Conservation (phyloP, 768 basidiomycete genomes). For the Strobilomyces confusus region DNA sequence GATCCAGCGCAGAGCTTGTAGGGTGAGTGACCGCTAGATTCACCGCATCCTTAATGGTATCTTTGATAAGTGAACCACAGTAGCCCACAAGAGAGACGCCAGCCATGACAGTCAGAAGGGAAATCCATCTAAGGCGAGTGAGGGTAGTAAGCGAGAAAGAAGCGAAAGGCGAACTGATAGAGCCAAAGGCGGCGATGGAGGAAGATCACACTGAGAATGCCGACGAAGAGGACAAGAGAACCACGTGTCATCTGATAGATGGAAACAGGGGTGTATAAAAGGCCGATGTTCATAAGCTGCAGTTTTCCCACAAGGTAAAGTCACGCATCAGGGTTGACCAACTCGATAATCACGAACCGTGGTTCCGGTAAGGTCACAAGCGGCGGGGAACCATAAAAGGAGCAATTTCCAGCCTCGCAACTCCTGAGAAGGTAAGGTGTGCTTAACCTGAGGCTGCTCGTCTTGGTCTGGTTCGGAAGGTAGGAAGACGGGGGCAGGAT, state of each 20-base stretch:
- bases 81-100: constrained; percentile 85
- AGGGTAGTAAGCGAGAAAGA: constrained; percentile 2
- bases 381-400: constrained; percentile 84
- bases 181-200: constrained; percentile 79
- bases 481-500: constrained; percentile 49
- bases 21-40: constrained; percentile 14
- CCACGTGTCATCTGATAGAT: constrained; percentile 98
- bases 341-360: constrained; percentile 52
- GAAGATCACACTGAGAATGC: constrained; percentile 86
- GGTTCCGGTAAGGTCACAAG: constrained; percentile 87
- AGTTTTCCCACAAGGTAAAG: constrained; percentile 13
- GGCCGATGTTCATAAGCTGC: constrained; percentile 89
- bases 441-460: constrained; percentile 34
- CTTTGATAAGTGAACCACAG: constrained; percentile 84
- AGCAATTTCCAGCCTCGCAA: constrained; percentile 68
- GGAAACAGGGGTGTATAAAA: constrained; percentile 94
- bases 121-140: constrained; percentile 65
- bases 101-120: constrained; percentile 82
- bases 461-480: constrained; percentile 48
- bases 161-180: constrained; percentile 63
- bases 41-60: constrained; percentile 50
- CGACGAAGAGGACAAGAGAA: constrained; percentile 91
- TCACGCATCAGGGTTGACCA: constrained; percentile 16
- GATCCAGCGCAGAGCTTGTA: constrained; percentile 37
- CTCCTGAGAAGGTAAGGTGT: constrained; percentile 31